Base-by-base conservation (phyloP, 2,329 filamentous ascomycete genomes). In the Aspergillus luchuensis region DNA sequence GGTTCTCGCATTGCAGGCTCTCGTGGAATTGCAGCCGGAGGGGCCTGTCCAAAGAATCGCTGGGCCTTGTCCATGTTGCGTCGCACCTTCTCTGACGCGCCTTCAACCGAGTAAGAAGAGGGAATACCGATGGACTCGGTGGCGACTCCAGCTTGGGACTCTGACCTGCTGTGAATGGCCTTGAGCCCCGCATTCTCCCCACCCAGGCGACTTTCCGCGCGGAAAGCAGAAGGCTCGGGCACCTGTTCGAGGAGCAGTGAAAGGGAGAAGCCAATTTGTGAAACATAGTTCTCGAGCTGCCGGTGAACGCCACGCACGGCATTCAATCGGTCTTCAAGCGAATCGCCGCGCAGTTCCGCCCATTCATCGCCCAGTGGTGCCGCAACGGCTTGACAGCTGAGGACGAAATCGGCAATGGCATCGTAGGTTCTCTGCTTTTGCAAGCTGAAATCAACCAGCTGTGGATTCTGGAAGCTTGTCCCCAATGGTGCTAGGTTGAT, bases 381-480 rank as follows among this genome's bases (percentile, higher is more conserved):
- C 5, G 92, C 91, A n/a, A 98, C 90, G 23, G 91, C 88, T 77
- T 99, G 95, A 71, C 93, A 97, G 60, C 89, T 88, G 53, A 97
- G 79, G 4, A 98, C 80, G 28, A 99, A 84, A 73, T 98, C 95
- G 8, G 92, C 93, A 58, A 97, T 90, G 61, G 92, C 90, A 76
- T 98, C 95, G 76, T 98, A 98, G 17, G 96, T 82, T 68, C 90
- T 91, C 75, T 99, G 95, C 78, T 98, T 98, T 74, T 96, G 91
- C 33, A 89, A 85, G 70, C 88, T 89, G 74, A 97, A 97, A 68
- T 98, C 95, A 51, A 88, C 85, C 33, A 98, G 80, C 68, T 96
- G 91, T 0, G 92, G 92, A 47, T 90, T 94, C 73, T 94, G 91
- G 66, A 93, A 89, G 60, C 85, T 89, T 60, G 89, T 89, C 43